Base-by-base conservation (phyloP, 306 rosid genomes). In the Prunus persica region DNA sequence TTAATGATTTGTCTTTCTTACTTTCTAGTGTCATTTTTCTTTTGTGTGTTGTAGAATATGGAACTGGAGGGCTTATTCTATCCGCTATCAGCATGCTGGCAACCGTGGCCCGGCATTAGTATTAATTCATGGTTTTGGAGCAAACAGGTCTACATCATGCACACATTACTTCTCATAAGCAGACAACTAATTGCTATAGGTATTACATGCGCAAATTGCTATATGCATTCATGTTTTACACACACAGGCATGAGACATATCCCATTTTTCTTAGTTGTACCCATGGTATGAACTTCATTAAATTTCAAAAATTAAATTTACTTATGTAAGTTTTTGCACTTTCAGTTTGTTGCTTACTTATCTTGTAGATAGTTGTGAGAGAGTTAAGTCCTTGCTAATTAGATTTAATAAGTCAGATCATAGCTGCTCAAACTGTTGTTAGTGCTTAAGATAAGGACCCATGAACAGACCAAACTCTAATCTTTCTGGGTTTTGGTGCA, bases 51-150 rank as follows among this genome's bases (percentile, higher is more conserved):
- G 86, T 70, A 92, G 97, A 13, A 69, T 52, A 62, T 95, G 98
- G 98, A 89, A 88, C 47, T 95, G 98, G 98, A 89, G 85, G 77
- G 97, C 88, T 56, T 90, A 92, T 77, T 83, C 93, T 63, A 85
- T 92, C 74, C 97, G 96, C 69, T 94, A 94, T 80, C 97, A 94
- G 75, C 77, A 34, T 82, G 67, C 91, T 27, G 97, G 97, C 68
- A 85, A 81, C 65, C 62, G 56, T 69, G 98, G 97, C 76, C 96
- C 97, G 73, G 92, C 98, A 15, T 76, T 92, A 46, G 82, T 95
- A 73, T 76, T 95, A 70, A 83, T 95, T 69, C 98, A 92, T 69
- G 97, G 98, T 66, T 95, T 95, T 84, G 98, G 98, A 84, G 98
- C 98, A 76, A 95, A 95, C 93, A 95, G 98, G 96, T 94, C 84